Conservation (phyloP, 257 asterid genomes). For the Solanum medicagineum region DNA sequence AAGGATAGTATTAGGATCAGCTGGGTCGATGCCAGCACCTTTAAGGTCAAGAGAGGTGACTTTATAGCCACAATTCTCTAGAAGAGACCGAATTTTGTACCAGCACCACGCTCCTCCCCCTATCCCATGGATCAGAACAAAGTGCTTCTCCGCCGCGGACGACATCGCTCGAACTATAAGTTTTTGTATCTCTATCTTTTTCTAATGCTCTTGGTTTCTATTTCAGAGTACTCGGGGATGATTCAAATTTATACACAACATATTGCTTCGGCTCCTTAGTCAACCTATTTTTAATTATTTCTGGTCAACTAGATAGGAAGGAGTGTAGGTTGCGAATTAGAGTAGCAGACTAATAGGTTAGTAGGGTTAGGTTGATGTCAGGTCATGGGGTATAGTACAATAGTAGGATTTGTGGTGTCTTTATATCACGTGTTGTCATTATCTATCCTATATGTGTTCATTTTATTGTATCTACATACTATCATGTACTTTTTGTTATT, state of each 20-base stretch:
- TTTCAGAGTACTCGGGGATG: not conserved
- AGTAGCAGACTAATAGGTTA: too few species aligned
- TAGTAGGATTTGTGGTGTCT: too few species aligned
- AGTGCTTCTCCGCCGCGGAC: conserved; percentile 20
- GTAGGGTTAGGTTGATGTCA: too few species aligned
- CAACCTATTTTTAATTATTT: not conserved
- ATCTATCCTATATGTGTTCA: too few species aligned
- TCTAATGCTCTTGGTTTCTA: not conserved
- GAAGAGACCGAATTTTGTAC: conserved; percentile 55
- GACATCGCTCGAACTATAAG: too few species aligned
- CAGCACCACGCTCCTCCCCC: conserved; percentile 85
- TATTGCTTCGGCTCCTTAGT: not conserved
- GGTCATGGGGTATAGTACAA: too few species aligned
- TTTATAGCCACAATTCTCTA: conserved; percentile 60
- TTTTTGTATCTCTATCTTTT: not conserved
- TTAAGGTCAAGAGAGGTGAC: conserved; percentile 71
- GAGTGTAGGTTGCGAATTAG: too few species aligned
- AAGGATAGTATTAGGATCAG: conserved; percentile 50
- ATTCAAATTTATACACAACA: not conserved
- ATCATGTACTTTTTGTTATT: too few species aligned
- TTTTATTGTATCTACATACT: too few species aligned
- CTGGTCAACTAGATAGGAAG: too few species aligned
- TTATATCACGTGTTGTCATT: too few species aligned
- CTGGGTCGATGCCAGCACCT: conserved; percentile 54
- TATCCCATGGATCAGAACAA: conserved; percentile 68